phyloP scores from a whole-genome alignment of 2,329 filamentous ascomycete species.

The Trichocomaceae sp. region DNA sequence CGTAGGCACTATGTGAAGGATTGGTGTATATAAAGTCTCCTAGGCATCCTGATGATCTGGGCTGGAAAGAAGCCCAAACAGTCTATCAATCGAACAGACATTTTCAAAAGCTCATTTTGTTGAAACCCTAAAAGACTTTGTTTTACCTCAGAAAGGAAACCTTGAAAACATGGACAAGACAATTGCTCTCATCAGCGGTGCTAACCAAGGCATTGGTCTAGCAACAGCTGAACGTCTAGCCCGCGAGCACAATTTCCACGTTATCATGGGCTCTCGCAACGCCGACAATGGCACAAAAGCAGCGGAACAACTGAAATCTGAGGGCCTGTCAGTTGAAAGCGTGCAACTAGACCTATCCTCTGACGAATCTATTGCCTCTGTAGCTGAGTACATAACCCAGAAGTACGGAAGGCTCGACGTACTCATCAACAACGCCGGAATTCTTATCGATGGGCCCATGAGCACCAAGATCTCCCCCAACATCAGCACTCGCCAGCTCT shows the following conservation, averaged over 20 bases:
- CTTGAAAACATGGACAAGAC: conserved; percentile 4
- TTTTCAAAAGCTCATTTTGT: neutral
- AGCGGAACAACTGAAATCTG: conserved; percentile 4
- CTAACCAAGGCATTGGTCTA: conserved; percentile 13
- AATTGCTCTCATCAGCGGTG: conserved; percentile 12
- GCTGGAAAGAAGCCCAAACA: neutral
- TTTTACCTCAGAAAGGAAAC: neutral
- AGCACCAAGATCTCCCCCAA: neutral
- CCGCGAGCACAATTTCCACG: conserved; percentile 11
- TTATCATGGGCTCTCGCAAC: conserved; percentile 13
- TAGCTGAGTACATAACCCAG: conserved; percentile 12
- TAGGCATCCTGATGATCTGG: neutral
- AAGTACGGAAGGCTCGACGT: conserved; percentile 20
- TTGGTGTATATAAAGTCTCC: neutral
- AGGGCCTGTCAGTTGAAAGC: conserved; percentile 7
- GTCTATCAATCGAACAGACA: neutral
- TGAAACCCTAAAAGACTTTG: neutral
- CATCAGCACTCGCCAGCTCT: conserved; percentile 9
- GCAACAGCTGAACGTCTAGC: conserved; percentile 7
- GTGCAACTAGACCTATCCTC: conserved; percentile 24
- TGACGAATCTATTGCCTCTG: conserved; percentile 26
- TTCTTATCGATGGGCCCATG: conserved; percentile 1
- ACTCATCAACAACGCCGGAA: conserved; percentile 25
- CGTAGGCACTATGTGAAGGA: neutral
- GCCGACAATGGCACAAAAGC: conserved; percentile 6